Conservation (phyloP, 352 stramenopile genomes). For the Globisporangium echinulatum region DNA sequence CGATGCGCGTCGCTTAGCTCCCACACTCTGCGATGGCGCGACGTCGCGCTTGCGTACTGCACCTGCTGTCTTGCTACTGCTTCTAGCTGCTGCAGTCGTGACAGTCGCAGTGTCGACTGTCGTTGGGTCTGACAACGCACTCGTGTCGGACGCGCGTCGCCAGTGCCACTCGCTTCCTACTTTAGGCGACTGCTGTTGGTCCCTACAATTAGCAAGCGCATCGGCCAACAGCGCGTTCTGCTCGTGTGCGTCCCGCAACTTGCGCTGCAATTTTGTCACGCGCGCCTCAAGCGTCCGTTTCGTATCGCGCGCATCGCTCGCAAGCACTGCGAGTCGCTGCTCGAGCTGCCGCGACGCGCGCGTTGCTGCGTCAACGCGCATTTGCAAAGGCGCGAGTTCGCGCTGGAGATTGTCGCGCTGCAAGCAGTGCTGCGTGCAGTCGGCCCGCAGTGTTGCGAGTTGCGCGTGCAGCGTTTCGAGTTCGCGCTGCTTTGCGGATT, state of each 20-base stretch:
- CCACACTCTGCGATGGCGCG: too few species aligned
- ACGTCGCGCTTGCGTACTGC: too few species aligned
- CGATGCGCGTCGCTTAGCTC: constrained; percentile 30
- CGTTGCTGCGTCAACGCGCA: constrained; percentile 38
- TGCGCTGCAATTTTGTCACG: constrained; percentile 30
- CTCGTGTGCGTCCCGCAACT: constrained; percentile 44
- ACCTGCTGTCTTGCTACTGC: too few species aligned
- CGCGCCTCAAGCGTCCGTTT: constrained; percentile 27
- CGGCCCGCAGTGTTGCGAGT: constrained; percentile 22
- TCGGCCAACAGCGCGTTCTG: constrained; percentile 56
- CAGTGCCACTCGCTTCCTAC: too few species aligned
- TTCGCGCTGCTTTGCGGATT: constrained; percentile 20
- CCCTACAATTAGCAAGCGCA: too few species aligned
- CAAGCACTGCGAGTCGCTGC: constrained; percentile 34
- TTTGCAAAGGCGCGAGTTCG: constrained; percentile 40
- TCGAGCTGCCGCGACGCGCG: constrained; percentile 47
- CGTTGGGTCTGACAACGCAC: too few species aligned
- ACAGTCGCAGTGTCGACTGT: too few species aligned
- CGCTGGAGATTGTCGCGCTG: constrained; percentile 25
- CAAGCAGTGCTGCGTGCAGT: constrained; percentile 25
- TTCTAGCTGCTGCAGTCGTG: too few species aligned
- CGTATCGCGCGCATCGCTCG: constrained; percentile 27
- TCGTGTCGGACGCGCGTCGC: too few species aligned
- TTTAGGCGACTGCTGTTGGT: too few species aligned
- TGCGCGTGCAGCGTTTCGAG: constrained; percentile 24